Evolutionary conservation across 305 asterid genomes (phyloP), one percentile per base, ranked within the genome.

Genomic region (Solanum aculeatissimum): DNA sequence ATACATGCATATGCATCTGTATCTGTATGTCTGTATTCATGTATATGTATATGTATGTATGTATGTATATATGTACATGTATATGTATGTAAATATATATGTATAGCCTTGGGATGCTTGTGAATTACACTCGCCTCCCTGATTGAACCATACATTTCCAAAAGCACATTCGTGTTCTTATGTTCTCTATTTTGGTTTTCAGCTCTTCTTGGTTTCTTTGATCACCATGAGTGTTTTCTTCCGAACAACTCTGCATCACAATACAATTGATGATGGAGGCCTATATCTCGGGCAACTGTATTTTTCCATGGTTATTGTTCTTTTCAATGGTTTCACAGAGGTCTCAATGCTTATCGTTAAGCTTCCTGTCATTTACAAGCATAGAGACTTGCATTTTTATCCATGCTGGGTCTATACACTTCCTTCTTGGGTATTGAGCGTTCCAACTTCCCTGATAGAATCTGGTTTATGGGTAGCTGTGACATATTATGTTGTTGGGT

Each of bases 141-240:
- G 68, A 72, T 58, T 66, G 45, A 15, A 29, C 43, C 74, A 66
- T 66, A 66, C 81, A 71, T 85, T 69, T 66, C 38, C 70, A 79
- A 72, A 85, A 58, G 21, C 54, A 23, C 53, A 32, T 72, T 27
- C 88, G 88, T 86, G 90, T 85, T 62, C 75, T 47, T 45, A 53
- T 69, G 49, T 63, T 87, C 29, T 85, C 81, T 87, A 4, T 89
- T 78, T 72, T 85, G 66, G 66, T 84, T 88, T 89, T 69, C 97
- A 97, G 98, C 96, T 97, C 86, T 90, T 95, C 87, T 77, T 97
- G 88, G 97, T 97, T 90, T 98, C 98, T 82, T 84, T 94, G 89
- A 97, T 95, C 83, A 95, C 98, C 86, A 95, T 97, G 99, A 97
- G 97, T 82, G 98, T 96, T 65, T 97, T 97, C 88, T 93, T 92